Base-by-base conservation (phyloP, 176 grass and related monocot genomes). In the Raddia guianensis region DNA sequence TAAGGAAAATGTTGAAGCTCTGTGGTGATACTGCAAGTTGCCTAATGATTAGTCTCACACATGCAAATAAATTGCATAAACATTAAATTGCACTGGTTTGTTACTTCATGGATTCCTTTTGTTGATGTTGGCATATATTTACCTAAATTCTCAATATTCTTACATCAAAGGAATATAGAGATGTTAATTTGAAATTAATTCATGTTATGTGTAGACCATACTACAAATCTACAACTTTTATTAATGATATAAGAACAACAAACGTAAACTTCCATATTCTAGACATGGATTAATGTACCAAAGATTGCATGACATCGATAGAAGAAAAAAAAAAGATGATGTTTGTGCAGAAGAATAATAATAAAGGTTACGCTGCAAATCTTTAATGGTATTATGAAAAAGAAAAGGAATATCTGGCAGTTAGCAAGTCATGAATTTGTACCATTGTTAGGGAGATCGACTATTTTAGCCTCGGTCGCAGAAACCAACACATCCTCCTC, bases 361-460 rank as follows among this genome's bases (percentile, higher is more conserved):
- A 63, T 34, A 63, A 63, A 12, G 27, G 27, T 63, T 34, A 63
- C 11, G 11, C 12, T 63, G 10, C 3, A 11, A 34, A 34, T 63
- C 5, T 63, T 63, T 63, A 63, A 12, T 14, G 60, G 20, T 34
- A 42, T 46, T n/a, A 12, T 6, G 3, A 49, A 70, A 50, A 70
- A 19, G 12, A 70, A 70, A 49, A 47, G 49, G 0, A 40, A 6
- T 57, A 66, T 63, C 63, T 66, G 5, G 72, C 63, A 83, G 48
- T 54, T 43, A 52, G 16, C n/a, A 70, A 51, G 11, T 47, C n/a
- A 50, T n/a, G 42, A 76, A 72, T 72, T 64, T 44, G 66, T 94
- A 95, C 93, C 93, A 90, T 85, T 14, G 75, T 81, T 75, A 40
- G 69, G 83, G 82, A 82, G 76, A 82, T 87, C 58, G 21, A 77